phyloP scores from a whole-genome alignment of 2,329 filamentous ascomycete species.

The Metarhizium sp. region DNA sequence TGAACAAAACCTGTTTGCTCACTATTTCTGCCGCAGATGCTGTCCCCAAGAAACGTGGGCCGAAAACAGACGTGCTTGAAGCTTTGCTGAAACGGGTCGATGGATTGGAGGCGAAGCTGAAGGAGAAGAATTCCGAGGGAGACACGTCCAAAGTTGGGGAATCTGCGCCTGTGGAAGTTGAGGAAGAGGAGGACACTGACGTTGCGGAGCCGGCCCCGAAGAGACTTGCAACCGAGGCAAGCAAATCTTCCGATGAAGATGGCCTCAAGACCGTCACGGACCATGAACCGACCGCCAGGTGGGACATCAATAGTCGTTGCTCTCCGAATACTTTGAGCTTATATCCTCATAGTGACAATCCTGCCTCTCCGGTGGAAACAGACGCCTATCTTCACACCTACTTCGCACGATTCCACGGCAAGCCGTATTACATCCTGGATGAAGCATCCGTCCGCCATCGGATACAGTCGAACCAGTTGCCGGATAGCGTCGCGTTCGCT shows the following conservation, averaged over 20 bases:
- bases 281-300: neutral
- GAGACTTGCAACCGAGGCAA: slow-evolving; percentile 26
- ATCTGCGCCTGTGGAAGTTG: neutral
- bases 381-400: slow-evolving; percentile 68
- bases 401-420: slow-evolving; percentile 70
- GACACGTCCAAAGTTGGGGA: slow-evolving; percentile 1
- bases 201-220: slow-evolving; percentile 30
- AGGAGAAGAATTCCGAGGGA: slow-evolving; percentile 48
- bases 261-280: neutral
- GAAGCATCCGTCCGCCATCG: slow-evolving; percentile 66
- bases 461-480: slow-evolving; percentile 58
- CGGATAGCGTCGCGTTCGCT: slow-evolving; percentile 41
- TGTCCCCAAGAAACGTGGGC: slow-evolving; percentile 79
- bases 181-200: slow-evolving; percentile 2
- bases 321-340: neutral
- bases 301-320: neutral
- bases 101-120: slow-evolving; percentile 70
- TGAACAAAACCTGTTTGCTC: neutral
- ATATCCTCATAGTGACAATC: slow-evolving; percentile 29
- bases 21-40: slow-evolving; percentile 49
- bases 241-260: slow-evolving; percentile 13
- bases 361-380: slow-evolving; percentile 38
- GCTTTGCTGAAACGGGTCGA: slow-evolving; percentile 78
- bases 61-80: slow-evolving; percentile 83
- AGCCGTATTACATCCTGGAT: slow-evolving; percentile 74